Conservation (phyloP, 495 filamentous ascomycete species). For the Hypoxylon cercidicola region DNA sequence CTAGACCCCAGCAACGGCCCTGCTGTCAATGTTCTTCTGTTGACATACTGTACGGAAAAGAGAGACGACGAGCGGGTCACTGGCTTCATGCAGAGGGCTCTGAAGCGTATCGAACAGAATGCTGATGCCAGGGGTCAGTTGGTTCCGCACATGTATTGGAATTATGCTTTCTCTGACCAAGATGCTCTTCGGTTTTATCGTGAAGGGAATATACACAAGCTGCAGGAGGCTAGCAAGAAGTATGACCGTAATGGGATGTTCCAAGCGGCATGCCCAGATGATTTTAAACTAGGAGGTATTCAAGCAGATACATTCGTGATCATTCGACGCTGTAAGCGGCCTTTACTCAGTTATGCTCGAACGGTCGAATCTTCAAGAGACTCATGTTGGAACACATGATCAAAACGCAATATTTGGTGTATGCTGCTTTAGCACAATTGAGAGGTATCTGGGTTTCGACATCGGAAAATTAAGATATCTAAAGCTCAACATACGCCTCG, state of each 20-base stretch:
- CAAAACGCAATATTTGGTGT: no score
- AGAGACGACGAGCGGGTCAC: constrained; percentile 19
- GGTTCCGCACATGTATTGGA: constrained; percentile 45
- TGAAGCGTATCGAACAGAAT: constrained; percentile 9
- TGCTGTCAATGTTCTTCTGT: constrained; percentile 20
- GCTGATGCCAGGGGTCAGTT: constrained; percentile 31
- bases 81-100: constrained; percentile 8
- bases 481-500: no score
- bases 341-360: not conserved
- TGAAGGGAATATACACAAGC: constrained; percentile 47
- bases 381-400: no score
- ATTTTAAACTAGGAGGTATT: constrained; percentile 43
- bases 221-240: constrained; percentile 52
- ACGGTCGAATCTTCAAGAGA: no score
- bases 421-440: no score
- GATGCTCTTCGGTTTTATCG: constrained; percentile 60
- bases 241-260: constrained; percentile 62
- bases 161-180: constrained; percentile 56
- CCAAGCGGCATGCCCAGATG: constrained; percentile 49
- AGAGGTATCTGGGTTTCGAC: no score
- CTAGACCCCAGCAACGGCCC: constrained; percentile 22
- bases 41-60: constrained; percentile 26
- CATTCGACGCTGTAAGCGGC: not conserved
- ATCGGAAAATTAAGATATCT: no score
- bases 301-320: not conserved